Conservation (phyloP, 495 filamentous ascomycete genomes). For the Trichoderma gamsii region DNA sequence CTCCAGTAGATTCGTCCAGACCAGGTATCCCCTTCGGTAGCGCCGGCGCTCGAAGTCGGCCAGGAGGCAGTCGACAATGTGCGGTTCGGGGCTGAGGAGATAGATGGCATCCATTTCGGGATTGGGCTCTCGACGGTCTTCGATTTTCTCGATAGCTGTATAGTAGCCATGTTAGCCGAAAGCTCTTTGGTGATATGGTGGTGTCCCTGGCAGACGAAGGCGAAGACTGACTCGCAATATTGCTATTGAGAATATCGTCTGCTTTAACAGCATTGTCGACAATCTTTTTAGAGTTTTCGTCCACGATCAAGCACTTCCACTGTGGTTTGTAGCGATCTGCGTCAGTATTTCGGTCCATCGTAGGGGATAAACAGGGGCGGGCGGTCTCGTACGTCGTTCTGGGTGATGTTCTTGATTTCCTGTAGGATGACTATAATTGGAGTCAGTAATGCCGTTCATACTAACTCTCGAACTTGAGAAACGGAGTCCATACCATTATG, state of each 20-base stretch:
- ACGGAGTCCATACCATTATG: conserved; percentile 24
- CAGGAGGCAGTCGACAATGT: conserved; percentile 88
- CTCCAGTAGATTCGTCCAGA: conserved; percentile 66
- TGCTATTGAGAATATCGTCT: conserved; percentile 91
- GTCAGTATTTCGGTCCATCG: not conserved
- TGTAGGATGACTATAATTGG: conserved; percentile 42
- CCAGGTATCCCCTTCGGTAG: conserved; percentile 66
- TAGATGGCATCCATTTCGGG: conserved; percentile 90
- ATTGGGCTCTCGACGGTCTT: conserved; percentile 72
- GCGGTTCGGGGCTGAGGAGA: conserved; percentile 72
- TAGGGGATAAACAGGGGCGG: conserved; percentile 15
- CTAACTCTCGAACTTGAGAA: not conserved
- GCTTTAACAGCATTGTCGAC: conserved; percentile 84
- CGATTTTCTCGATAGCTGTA: conserved; percentile 85
- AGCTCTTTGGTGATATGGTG: not conserved
- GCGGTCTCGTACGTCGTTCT: conserved; percentile 44
- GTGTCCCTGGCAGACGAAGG: not conserved
- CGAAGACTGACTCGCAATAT: conserved; percentile 74
- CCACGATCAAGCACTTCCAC: conserved; percentile 95
- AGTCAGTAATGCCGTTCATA: conserved; percentile 8
- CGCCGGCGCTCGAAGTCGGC: conserved; percentile 79
- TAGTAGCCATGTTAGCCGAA: conserved; percentile 23
- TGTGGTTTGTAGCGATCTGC: conserved; percentile 29
- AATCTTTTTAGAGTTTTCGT: conserved; percentile 70
- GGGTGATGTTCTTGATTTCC: conserved; percentile 48